Base-by-base conservation (phyloP, 306 rosid genomes). In the Corylus avellana region DNA sequence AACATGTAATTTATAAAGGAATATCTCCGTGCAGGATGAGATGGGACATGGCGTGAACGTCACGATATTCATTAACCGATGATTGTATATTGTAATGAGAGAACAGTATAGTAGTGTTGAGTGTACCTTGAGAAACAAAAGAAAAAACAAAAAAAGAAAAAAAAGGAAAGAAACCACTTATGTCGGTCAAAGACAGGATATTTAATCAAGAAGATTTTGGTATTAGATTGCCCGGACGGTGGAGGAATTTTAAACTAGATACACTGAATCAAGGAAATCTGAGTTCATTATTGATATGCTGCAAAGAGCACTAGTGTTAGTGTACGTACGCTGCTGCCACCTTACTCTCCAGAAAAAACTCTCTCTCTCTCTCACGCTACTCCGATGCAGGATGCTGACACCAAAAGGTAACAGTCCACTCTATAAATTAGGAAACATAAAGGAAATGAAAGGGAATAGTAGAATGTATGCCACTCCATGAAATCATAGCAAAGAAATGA, bases 201-300 rank as follows among this genome's bases (percentile, higher is more conserved):
- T 70, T 70, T 48, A 70, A 70, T 22, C 42, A 48, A 5, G 57
- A 70, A 48, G 75, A 70, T 70, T 46, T 48, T 48, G 22, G 37
- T 48, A 25, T 48, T 48, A 48, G 58, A 70, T 70, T 70, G 48
- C 8, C 75, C 75, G 2, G 20, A 22, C 16, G 6, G 13, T 48
- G 12, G 17, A 46, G 51, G 72, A 42, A 42, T 70, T 70, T 47
- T 48, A 48, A 47, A 49, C n/a, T 70, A 48, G 55, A 46, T 70
- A 66, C 12, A 17, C 39, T 5, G 57, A 46, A 69, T n/a, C 73
- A 8, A 46, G 17, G 16, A 39, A 44, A 12, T 20, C 53, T 69
- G 5, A 18, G 54, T 69, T 64, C 46, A 35, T 14, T 32, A 35
- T 32, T 32, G 48, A 64, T 64, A 37, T 35, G 12, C 17, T 44